Conservation (phyloP, 371 early-diverging fungal species). For the Mortierella sp. region DNA sequence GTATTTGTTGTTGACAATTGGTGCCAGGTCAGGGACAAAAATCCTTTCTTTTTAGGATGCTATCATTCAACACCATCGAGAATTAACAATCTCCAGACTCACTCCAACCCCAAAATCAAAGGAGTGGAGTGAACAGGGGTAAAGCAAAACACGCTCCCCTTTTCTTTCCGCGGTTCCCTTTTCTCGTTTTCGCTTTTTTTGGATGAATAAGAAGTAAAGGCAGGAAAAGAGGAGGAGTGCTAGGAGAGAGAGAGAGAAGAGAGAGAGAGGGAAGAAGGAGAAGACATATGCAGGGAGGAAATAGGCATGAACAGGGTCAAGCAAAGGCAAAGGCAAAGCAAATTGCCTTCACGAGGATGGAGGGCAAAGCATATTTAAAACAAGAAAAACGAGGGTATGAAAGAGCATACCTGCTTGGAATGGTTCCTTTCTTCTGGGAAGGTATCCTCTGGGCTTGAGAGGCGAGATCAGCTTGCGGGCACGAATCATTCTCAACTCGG, state of each 20-base stretch:
- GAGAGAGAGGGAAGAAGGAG: background rate
- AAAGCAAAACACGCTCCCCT: background rate
- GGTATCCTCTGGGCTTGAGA: constrained; percentile 64
- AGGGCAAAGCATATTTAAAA: background rate
- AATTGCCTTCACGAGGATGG: constrained; percentile 6
- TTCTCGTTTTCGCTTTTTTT: constrained; percentile 16
- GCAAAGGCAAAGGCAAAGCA: background rate
- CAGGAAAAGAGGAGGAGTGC: background rate
- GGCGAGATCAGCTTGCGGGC: constrained; percentile 72
- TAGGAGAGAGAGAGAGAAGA: background rate
- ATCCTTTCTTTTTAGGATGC: background rate
- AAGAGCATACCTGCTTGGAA: constrained; percentile 44
- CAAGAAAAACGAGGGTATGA: background rate
- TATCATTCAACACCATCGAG: constrained; percentile 13
- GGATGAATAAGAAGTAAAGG: background rate
- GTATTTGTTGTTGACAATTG: background rate
- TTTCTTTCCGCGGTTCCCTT: background rate
- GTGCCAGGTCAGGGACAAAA: background rate
- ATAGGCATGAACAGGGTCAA: constrained; percentile 12
- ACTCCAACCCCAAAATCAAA: background rate
- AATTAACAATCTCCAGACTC: background rate
- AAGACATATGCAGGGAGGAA: background rate
- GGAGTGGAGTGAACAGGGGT: background rate
- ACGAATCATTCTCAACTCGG: constrained; percentile 75
- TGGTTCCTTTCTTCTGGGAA: constrained; percentile 66